Evolutionary conservation across 371 early-diverging fungal species (phyloP), one percentile per base, ranked within the genome.

Genomic region (Sporodiniella umbellata): DNA sequence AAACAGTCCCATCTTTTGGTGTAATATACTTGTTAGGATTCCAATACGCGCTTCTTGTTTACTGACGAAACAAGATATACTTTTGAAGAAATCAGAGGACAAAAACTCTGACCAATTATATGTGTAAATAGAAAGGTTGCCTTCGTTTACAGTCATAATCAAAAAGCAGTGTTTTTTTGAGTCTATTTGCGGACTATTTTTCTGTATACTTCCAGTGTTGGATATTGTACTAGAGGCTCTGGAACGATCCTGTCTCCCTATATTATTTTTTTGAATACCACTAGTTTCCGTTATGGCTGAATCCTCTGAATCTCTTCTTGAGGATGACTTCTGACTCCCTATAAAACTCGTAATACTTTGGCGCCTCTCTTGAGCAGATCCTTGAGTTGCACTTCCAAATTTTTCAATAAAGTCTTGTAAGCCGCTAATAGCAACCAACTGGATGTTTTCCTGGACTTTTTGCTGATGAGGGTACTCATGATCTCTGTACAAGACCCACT

Each of bases 1-100:
- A 58, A 87, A 87, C 2, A 85, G 54, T 0, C 87, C 87, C 81
- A 87, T 81, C 48, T 87, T 87, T 53, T 87, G 87, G 45, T 83
- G 75, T 21, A 87, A 43, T 30, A 87, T 82, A 42, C 78, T 83
- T 49, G 69, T 64, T 11, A 87, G 62, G 0, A 86, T 54, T 40
- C 66, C 53, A 53, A 64, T 75, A 1, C 87, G 78, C 24, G 78
- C 64, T 54, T 68, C 68, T 50, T 85, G 83, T 58, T 83, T 75
- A n/a, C 40, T 45, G 0, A 62, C 57, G 19, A 61, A 40, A 8
- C 56, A 65, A 21, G 48, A 49, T 6, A 72, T 51, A 7, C 70
- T 70, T 2, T 74, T 62, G 54, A 87, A 86, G 14, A 89, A 45
- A 18, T 74, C 74, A 5, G 83, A 80, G 23, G 72, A 74, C n/a